phyloP scores from a whole-genome alignment of 495 filamentous ascomycete genomes.

The Venustampulla echinocandica region DNA sequence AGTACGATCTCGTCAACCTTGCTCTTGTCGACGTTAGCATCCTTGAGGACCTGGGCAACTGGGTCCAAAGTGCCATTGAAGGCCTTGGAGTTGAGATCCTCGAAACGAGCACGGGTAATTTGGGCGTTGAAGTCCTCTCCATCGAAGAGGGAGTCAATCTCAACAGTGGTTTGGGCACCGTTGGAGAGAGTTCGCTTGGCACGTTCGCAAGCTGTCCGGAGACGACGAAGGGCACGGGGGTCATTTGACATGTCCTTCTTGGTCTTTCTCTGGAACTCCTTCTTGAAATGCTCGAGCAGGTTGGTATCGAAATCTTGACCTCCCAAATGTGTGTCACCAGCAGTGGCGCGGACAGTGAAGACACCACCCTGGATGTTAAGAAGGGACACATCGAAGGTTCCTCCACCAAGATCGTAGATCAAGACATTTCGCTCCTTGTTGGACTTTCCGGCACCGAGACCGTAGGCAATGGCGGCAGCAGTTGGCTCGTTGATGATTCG shows the following conservation, averaged over 20 bases:
- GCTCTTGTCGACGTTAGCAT: constrained; percentile 89
- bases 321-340: constrained; percentile 98
- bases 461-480: constrained; percentile 93
- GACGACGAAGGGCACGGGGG: constrained; percentile 92
- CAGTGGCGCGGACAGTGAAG: constrained; percentile 97
- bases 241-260: constrained; percentile 80
- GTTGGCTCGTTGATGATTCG: constrained; percentile 99
- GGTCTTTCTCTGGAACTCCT: constrained; percentile 85
- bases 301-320: constrained; percentile 99
- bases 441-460: constrained; percentile 85
- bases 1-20: constrained; percentile 96
- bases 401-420: constrained; percentile 99
- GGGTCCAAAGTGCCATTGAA: constrained; percentile 96
- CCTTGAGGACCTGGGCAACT: constrained; percentile 96
- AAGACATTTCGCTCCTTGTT: constrained; percentile 97
- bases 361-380: constrained; percentile 98
- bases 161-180: constrained; percentile 93
- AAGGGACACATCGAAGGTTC: constrained; percentile 99
- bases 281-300: constrained; percentile 91
- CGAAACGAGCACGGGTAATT: constrained; percentile 98
- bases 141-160: constrained; percentile 98
- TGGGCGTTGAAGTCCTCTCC: constrained; percentile 97
- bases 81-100: constrained; percentile 95
- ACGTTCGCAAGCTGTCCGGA: constrained; percentile 97
- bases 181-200: constrained; percentile 98